phyloP scores from a whole-genome alignment of 140 eudicot genomes.

The Cichorium intybus region DNA sequence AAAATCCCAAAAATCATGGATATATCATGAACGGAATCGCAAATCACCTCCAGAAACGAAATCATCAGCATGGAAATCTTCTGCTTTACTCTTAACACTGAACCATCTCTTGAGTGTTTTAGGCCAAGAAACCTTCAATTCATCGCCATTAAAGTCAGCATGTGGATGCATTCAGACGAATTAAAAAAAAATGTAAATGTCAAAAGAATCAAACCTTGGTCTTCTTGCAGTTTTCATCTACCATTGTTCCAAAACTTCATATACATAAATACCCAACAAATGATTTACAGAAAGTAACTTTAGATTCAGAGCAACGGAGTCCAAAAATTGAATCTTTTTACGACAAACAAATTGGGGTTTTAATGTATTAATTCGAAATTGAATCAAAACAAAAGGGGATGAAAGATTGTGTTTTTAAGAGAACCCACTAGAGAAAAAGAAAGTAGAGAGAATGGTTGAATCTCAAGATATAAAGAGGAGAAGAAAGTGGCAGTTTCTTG shows the following conservation, averaged over 20 bases:
- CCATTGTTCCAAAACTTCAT: slow-evolving; percentile 36
- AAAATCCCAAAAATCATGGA: slow-evolving; percentile 5
- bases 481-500: slow-evolving; percentile 40
- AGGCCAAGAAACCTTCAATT: slow-evolving; percentile 85
- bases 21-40: background rate
- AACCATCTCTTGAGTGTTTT: slow-evolving; percentile 93
- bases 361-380: background rate
- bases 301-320: background rate
- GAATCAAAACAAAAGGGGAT: background rate
- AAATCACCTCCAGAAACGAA: slow-evolving; percentile 56
- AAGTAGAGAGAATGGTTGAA: slow-evolving; percentile 19
- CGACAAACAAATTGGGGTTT: background rate
- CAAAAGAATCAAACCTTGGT: slow-evolving; percentile 23
- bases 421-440: slow-evolving; percentile 9
- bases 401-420: slow-evolving; percentile 10
- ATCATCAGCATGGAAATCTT: slow-evolving; percentile 90
- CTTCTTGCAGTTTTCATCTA: slow-evolving; percentile 43
- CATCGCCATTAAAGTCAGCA: slow-evolving; percentile 27
- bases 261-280: slow-evolving; percentile 17
- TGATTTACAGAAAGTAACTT: slow-evolving; percentile 1
- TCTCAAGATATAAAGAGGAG: slow-evolving; percentile 47
- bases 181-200: background rate
- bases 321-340: slow-evolving; percentile 19
- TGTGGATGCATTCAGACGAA: slow-evolving; percentile 7
- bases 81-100: slow-evolving; percentile 72